Evolutionary conservation across 495 filamentous ascomycete genomes (phyloP), one percentile per base, ranked within the genome.

Genomic region (Penicillium canariense): DNA sequence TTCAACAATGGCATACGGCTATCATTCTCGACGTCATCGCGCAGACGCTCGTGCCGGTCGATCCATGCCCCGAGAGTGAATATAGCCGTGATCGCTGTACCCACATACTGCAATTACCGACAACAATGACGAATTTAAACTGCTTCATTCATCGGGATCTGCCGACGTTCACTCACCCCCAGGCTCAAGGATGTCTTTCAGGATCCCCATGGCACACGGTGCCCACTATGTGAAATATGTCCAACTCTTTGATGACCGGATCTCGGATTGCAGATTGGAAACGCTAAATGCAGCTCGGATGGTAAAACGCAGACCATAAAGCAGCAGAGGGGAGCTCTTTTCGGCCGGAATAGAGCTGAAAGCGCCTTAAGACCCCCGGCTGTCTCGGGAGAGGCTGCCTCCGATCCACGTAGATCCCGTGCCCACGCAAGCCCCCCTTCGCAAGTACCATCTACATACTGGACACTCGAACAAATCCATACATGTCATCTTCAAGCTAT

Each of bases 141-240:
- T 34, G 31, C 11, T 34, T 14, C 31, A 9, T 36, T 36, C 7
- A 28, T 47, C 15, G n/a, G 27, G 6, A 44, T 32, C 12, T 6
- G 3, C 4, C 22, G 30, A 23, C n/a, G 15, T 18, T 30, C 17
- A 68, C 65, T 42, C n/a, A 65, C 65, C 57, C 27, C 35, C 48
- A 12, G 65, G 65, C 43, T 65, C 65, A 7, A 62, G n/a, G 25
- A 67, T 23, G 39, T 59, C 60, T 30, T 60, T 59, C 6, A 63
- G 32, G 2, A 30, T 15, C 2, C 58, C 58, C 60, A 67, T 67
- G 35, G 9, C 8, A 50, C 34, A 15, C n/a, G 7, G 18, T n/a
- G n/a, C n/a, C n/a, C n/a, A n/a, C n/a, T n/a, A n/a, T n/a, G n/a
- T n/a, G n/a, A n/a, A n/a, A n/a, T n/a, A n/a, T n/a, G n/a, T n/a